phyloP scores from a whole-genome alignment of 2,329 filamentous ascomycete genomes.

The Botrytis byssoidea region DNA sequence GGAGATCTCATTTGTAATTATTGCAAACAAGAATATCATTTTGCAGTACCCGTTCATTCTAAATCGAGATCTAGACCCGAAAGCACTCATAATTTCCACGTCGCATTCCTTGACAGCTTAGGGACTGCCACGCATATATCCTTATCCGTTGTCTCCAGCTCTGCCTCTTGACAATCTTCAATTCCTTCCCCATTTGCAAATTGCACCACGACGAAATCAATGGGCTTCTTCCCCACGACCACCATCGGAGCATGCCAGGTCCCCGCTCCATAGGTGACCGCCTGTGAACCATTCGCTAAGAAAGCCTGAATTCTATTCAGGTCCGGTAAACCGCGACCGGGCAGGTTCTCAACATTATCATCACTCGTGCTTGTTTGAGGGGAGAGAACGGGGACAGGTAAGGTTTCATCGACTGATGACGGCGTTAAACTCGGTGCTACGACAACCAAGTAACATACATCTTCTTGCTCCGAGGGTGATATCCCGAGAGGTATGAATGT shows the following conservation, averaged over 20 bases:
- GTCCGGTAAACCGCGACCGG: slow-evolving; percentile 60
- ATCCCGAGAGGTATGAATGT: slow-evolving; percentile 80
- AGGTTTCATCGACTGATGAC: slow-evolving; percentile 36
- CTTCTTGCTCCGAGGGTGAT: slow-evolving; percentile 43
- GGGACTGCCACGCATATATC: slow-evolving; percentile 30
- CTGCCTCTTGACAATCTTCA: slow-evolving; percentile 88
- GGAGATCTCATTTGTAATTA: neutral
- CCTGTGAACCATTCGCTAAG: slow-evolving; percentile 72
- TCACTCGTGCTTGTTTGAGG: slow-evolving; percentile 7
- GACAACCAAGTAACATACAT: slow-evolving; percentile 73
- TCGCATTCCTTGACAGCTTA: slow-evolving; percentile 14
- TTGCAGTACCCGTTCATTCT: neutral
- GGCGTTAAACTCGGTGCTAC: slow-evolving; percentile 75
- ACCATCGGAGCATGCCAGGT: slow-evolving; percentile 98
- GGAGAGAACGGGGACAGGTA: slow-evolving; percentile 46
- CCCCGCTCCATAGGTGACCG: slow-evolving; percentile 86
- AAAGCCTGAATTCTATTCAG: slow-evolving; percentile 71
- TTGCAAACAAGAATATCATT: neutral
- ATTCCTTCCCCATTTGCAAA: slow-evolving; percentile 76
- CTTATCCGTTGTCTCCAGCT: slow-evolving; percentile 22
- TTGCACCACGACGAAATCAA: slow-evolving; percentile 89
- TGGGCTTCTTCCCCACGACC: slow-evolving; percentile 65
- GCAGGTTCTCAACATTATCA: slow-evolving; percentile 22
- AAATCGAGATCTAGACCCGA: neutral
- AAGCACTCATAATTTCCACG: slow-evolving; percentile 23